Evolutionary conservation across 768 basidiomycete species (phyloP).

Genomic region (Scleroderma citrinum): DNA sequence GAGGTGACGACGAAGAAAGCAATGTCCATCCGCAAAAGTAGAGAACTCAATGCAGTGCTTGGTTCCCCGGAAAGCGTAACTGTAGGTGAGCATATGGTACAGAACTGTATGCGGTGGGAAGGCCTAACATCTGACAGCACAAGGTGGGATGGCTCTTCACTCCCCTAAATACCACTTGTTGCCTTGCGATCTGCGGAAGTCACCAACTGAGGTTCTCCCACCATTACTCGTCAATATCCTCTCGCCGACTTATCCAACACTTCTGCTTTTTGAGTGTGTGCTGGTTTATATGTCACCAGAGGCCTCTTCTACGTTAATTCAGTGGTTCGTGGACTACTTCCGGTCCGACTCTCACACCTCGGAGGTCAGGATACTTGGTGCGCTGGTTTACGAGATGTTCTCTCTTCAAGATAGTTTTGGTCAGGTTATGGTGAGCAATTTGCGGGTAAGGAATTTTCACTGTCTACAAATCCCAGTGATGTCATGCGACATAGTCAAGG

Average conservation of each 20-base stretch:
- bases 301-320: constrained; percentile 52
- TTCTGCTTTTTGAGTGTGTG: constrained; percentile 90
- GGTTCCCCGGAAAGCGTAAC: constrained; percentile 14
- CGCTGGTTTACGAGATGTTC: constrained; percentile 67
- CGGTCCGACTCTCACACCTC: constrained; percentile 14
- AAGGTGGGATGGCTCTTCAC: constrained; percentile 56
- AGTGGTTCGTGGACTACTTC: constrained; percentile 67
- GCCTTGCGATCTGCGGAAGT: constrained; percentile 67
- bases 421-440: constrained; percentile 85
- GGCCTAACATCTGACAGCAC: constrained; percentile 42
- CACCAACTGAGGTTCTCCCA: constrained; percentile 45
- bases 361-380: constrained; percentile 14
- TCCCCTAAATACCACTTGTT: constrained; percentile 62
- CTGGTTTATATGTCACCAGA: constrained; percentile 77
- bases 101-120: constrained; percentile 26
- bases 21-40: constrained; percentile 68
- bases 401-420: constrained; percentile 84
- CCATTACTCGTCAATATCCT: constrained; percentile 36
- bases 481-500: constrained; percentile 43
- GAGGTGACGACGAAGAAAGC: constrained; percentile 82
- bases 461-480: neutral
- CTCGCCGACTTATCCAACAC: constrained; percentile 63
- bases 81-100: constrained; percentile 10
- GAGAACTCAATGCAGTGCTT: constrained; percentile 27
- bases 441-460: constrained; percentile 47